These are phyloP conservation scores for Sugiyamaella qingdaonensis DNA, from an alignment of 805 yeast species.

Conservation along the genomic window DNA sequence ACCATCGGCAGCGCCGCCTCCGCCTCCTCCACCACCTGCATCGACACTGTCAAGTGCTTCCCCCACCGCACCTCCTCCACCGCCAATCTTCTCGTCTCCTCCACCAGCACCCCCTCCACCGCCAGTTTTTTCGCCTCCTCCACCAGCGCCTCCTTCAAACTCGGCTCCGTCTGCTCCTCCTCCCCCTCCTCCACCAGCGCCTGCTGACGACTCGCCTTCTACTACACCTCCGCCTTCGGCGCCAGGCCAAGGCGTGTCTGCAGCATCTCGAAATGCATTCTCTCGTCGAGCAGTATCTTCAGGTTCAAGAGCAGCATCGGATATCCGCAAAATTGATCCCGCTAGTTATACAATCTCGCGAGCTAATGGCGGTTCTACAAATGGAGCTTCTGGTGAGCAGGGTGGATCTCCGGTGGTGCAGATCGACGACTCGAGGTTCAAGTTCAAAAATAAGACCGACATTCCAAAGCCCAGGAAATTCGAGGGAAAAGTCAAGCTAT, in stretches of 20 bases:
- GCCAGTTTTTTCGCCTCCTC: constrained; percentile 20
- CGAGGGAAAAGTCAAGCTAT: constrained; percentile 65
- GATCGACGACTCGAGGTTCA: constrained; percentile 72
- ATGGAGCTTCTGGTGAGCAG: constrained; percentile 27
- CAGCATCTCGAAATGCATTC: constrained; percentile 15
- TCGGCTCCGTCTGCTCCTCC: constrained; percentile 27
- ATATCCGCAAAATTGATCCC: constrained; percentile 57
- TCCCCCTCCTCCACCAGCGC: constrained; percentile 22
- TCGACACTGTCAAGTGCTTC: constrained; percentile 13
- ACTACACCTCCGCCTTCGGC: constrained; percentile 26
- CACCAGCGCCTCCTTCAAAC: constrained; percentile 25
- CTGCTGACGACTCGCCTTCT: constrained; percentile 24
- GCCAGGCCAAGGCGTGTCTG: constrained; percentile 17
- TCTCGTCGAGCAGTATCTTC: constrained; percentile 27
- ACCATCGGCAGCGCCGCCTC: constrained; percentile 28
- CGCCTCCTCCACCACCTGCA: constrained; percentile 29
- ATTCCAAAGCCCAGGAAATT: constrained; percentile 87
- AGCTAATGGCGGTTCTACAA: constrained; percentile 8
- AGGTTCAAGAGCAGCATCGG: constrained; percentile 30
- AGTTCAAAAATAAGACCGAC: constrained; percentile 60
- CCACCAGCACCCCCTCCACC: constrained; percentile 21
- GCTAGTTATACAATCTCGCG: constrained; percentile 55
- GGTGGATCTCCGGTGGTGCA: constrained; percentile 29
- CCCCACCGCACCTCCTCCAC: constrained; percentile 9
- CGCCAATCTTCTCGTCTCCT: constrained; percentile 13